These are phyloP conservation scores for Ophiostoma perfectum DNA, from an alignment of 2,329 filamentous ascomycete species.

Conservation along the genomic window DNA sequence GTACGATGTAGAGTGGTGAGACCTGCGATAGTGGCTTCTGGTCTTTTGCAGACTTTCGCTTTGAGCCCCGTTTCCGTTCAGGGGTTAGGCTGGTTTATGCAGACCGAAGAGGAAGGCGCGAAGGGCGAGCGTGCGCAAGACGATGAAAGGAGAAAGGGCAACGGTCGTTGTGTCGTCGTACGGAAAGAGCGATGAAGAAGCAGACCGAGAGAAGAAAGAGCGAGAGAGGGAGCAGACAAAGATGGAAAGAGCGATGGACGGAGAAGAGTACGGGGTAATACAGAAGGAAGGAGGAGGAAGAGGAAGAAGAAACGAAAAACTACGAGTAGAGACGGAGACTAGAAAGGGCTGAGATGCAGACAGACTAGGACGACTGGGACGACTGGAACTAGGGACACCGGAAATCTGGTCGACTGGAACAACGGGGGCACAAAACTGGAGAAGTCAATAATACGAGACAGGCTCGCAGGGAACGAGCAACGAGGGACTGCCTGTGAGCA, in stretches of 20 bases:
- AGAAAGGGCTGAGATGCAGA: slow-evolving; percentile 6
- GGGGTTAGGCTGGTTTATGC: slow-evolving; percentile 9
- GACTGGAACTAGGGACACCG: no score
- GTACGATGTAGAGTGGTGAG: not conserved
- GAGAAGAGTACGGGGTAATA: not conserved
- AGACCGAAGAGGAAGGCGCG: not conserved
- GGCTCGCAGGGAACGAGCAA: not conserved
- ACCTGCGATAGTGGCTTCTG: not conserved
- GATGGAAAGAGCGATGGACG: not conserved
- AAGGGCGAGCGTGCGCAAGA: not conserved
- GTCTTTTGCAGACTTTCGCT: not conserved
- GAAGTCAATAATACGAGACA: not conserved
- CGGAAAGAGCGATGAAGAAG: slow-evolving; percentile 1
- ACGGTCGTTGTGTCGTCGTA: no score
- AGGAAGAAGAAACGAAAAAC: not conserved
- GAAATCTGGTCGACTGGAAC: not conserved
- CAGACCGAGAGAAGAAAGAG: not conserved
- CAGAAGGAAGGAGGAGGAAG: no score
- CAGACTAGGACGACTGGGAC: not conserved
- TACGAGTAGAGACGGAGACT: not conserved
- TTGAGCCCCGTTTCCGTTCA: slow-evolving; percentile 8
- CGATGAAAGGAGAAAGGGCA: not conserved
- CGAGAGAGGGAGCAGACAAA: not conserved
- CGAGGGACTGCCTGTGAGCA: not conserved
- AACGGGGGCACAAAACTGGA: slow-evolving; percentile 4